Percentiles rank a stretch among this genome's conserved stretches.
phyloP scores from a whole-genome alignment of 2,329 filamentous ascomycete species.

The Ilyonectria sp. region DNA sequence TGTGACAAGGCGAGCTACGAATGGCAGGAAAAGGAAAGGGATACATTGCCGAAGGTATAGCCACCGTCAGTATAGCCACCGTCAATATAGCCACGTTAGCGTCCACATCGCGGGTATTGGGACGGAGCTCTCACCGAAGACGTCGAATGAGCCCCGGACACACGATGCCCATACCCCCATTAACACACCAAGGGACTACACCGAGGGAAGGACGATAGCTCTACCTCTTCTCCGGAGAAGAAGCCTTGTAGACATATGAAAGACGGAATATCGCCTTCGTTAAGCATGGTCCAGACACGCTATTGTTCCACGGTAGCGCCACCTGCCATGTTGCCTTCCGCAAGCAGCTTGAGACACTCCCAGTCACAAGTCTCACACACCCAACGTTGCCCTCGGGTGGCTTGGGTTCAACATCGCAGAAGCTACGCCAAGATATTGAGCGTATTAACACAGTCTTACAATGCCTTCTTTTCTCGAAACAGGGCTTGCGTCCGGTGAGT shows the following conservation, averaged over 20 bases:
- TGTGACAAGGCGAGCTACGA: slow-evolving; percentile 1
- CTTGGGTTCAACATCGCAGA: background rate
- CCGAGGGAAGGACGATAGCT: slow-evolving; percentile 1
- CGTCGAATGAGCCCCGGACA: slow-evolving; percentile 13
- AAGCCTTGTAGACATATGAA: slow-evolving; percentile 5
- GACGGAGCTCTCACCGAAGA: slow-evolving; percentile 17
- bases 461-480: slow-evolving; percentile 18
- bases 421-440: background rate
- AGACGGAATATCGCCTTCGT: slow-evolving; percentile 14
- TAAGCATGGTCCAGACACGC: slow-evolving; percentile 21
- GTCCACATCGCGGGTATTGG: slow-evolving; percentile 1
- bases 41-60: slow-evolving; percentile 6
- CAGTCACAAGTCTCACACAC: slow-evolving; percentile 24
- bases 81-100: slow-evolving; percentile 1
- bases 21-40: slow-evolving; percentile 5
- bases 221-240: slow-evolving; percentile 8
- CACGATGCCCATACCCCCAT: slow-evolving; percentile 18
- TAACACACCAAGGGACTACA: slow-evolving; percentile 1
- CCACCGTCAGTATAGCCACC: background rate
- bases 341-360: slow-evolving; percentile 13
- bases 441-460: slow-evolving; percentile 19
- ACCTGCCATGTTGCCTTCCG: slow-evolving; percentile 5
- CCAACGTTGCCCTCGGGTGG: slow-evolving; percentile 11
- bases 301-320: slow-evolving; percentile 22
- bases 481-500: slow-evolving; percentile 14